Base-by-base conservation (phyloP, 2,329 filamentous ascomycete genomes). In the Talaromyces funiculosus region DNA sequence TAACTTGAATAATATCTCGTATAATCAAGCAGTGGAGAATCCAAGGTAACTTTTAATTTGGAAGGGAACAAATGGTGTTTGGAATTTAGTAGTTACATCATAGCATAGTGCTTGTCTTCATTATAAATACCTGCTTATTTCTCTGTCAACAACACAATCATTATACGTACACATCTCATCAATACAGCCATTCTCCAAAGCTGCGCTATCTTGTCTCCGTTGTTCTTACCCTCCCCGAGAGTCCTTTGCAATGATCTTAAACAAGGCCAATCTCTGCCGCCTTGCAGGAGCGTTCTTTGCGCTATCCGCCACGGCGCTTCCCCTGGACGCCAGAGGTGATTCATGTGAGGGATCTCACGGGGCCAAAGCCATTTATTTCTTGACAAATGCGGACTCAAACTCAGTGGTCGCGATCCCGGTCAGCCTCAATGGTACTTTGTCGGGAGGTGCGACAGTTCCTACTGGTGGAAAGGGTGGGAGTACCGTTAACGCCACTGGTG, bases 311-410 rank as follows among this genome's bases (percentile, higher is more conserved):
- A 40, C 51, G 18, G 51, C 51, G 12, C 33, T 24, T 9, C 51
- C 33, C 16, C 20, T 54, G 33, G 35, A 54, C 8, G 51, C 31
- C 20, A 10, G 14, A 24, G 33, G 33, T 9, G 8, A 54, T 12
- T 37, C 51, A 24, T 40, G 33, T 6, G n/a, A 40, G 29, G 51
- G 12, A 12, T 12, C 51, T n/a, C 33, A 33, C n/a, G 12, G 51
- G 7, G 20, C 51, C 35, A 81, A 81, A 67, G 83, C 82, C 0
- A 67, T 85, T 18, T 86, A 86, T 69, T 71, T 85, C 58, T 71
- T 84, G 40, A 83, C 80, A 37, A 87, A 87, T 64, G 76, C 81
- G 2, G 69, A 68, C 9, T 64, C 76, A 0, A 83, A 85, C 57
- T 68, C 75, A 0, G 75, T 86, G 1, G 73, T 84, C 1, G 78